Base-by-base conservation (phyloP, 2,329 filamentous ascomycete genomes). In the Aspergillus cejpii region DNA sequence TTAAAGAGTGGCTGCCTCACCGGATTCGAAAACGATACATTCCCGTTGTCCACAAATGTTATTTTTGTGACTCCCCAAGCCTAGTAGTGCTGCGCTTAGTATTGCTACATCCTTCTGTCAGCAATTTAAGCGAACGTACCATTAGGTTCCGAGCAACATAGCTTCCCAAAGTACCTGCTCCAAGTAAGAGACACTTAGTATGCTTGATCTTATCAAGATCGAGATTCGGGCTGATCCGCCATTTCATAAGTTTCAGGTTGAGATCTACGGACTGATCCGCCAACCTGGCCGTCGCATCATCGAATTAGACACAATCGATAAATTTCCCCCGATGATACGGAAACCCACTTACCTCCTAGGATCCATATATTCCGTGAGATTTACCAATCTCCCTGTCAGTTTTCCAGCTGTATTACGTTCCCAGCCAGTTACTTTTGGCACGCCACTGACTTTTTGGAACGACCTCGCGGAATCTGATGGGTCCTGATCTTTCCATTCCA, bases 171-270 rank as follows among this genome's bases (percentile, higher is more conserved):
- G 92, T 98, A 11, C 92, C 92, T 0, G 92, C 89, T 3, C 92
- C 92, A 1, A 98, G 79, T 2, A 98, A 73, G 12, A 98, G 77
- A 61, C 92, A 98, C 61, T 83, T 94, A 3, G 88, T 91, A 45
- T 84, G 79, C 61, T 95, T 96, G 62, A 97, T 90, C 23, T 79
- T 79, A 23, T 96, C 89, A 7, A 98, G 78, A 62, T 97, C 79
- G 31, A 98, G 77, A 40, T 83, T 83, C 0, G 92, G 92, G 6
- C 89, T 87, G 58, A 98, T 88, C 29, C 92, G 83, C 92, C 92
- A 98, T 70, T 96, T 98, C 83, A 98, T 98, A 46, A 98, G 77
- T 69, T 97, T 97, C 48, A 97, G 75, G 60, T 98, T 98, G 47
- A 98, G 76, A 60, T 98, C 92, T 7, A 97, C 91, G 0, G 90